Base-by-base conservation (phyloP, 1,284 basidiomycete genomes). In the Pyrrhoderma lamaoense region DNA sequence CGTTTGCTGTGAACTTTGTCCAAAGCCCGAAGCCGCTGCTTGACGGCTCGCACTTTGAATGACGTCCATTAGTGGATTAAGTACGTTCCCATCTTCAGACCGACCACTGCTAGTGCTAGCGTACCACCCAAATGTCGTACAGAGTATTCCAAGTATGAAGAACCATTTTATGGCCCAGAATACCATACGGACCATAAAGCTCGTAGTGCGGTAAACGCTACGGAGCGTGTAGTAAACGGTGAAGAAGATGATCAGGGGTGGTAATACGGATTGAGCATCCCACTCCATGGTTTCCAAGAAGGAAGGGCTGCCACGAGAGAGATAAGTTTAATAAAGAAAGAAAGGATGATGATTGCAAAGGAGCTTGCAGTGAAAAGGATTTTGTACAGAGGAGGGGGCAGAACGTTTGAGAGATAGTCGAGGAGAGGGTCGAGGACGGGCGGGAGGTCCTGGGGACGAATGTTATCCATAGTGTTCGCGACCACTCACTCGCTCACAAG, bases 151-250 rank as follows among this genome's bases (percentile, higher is more conserved):
- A 9, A 85, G 57, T 49, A 90, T 67, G 2, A 70, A 66, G 19
- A 81, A 82, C 85, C 86, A 89, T 65, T 90, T 90, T 58, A 83
- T 62, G 60, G 87, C 74, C 70, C 77, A 85, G 58, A 88, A 64
- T 13, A 66, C 69, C 31, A 77, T 79, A 53, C 83, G 75, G 57
- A 89, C 65, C 60, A 85, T 73, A 80, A 83, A 89, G 18, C 73
- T 75, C 13, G 85, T 80, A 3, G 88, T 87, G 51, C 84, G 79
- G 66, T 88, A 86, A 52, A 87, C 65, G 61, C 79, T 86, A 51
- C 80, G 56, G 18, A 89, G 71, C 2, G 84, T 84, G 57, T 88
- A 71, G 65, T 89, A 90, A 8, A 82, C 82, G 2, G 75, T 74
- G 47, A 89, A 65, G 25, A 89, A 62, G 49, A 76, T 83, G 60